Percentiles rank a stretch among this genome's conserved stretches.
phyloP scores from a whole-genome alignment of 208 protist species.

The Acanthamoeba castellanii region DNA sequence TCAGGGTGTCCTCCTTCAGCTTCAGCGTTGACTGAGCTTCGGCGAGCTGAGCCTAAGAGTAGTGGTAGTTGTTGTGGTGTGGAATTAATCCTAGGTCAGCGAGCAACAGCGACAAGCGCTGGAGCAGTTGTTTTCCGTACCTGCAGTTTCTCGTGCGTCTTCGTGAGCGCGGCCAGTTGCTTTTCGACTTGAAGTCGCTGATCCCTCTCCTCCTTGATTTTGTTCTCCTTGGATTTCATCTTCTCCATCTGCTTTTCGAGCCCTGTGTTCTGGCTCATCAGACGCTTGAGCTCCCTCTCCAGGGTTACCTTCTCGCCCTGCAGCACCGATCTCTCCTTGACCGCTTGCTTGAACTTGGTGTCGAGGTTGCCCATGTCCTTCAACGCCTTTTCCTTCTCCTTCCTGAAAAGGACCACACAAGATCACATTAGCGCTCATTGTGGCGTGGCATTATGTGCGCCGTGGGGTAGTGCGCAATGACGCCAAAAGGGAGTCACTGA shows the following conservation, averaged over 20 bases:
- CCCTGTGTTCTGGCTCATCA: not conserved
- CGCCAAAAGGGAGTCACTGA: not conserved
- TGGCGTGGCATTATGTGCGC: not conserved
- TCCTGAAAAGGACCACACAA: not conserved
- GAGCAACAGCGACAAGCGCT: not conserved
- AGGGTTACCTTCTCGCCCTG: conserved; percentile 63
- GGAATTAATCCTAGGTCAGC: not conserved
- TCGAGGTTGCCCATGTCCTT: conserved; percentile 40
- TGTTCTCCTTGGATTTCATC: conserved; percentile 62
- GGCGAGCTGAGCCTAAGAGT: conserved; percentile 30
- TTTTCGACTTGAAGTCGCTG: conserved; percentile 53
- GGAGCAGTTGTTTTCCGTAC: not conserved
- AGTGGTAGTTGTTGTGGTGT: not conserved
- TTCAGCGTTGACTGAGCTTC: conserved; percentile 3
- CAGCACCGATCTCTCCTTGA: conserved; percentile 65
- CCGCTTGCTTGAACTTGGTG: conserved; percentile 55
- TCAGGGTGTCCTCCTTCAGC: conserved; percentile 23
- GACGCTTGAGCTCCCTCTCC: conserved; percentile 57
- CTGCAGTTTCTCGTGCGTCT: conserved; percentile 71
- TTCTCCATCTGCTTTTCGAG: conserved; percentile 76
- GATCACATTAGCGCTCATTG: not conserved
- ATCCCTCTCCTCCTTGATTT: conserved; percentile 52
- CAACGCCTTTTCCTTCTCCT: conserved; percentile 72
- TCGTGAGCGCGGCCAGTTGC: conserved; percentile 44
- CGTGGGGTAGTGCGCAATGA: not conserved